Conservation (phyloP, 2,329 filamentous ascomycete genomes). For the Clarireedia hainanense region DNA sequence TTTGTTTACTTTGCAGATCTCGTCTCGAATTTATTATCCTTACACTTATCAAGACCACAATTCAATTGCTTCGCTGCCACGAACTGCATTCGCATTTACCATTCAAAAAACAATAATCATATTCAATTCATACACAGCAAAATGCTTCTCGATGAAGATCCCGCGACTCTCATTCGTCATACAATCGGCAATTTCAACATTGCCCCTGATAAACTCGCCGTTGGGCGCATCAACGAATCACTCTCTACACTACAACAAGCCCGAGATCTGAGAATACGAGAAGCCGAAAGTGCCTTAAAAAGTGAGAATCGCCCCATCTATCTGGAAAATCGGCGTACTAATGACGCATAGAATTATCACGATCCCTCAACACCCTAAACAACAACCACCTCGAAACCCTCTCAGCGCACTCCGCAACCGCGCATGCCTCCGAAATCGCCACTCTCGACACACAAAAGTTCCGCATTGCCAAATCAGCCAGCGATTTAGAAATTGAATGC, state of each 20-base stretch:
- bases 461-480: conserved; percentile 82
- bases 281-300: conserved; percentile 59
- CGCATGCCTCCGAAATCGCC: conserved; percentile 77
- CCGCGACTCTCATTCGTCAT: conserved; percentile 80
- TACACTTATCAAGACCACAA: not conserved
- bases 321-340: not conserved
- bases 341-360: conserved; percentile 48
- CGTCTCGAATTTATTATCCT: not conserved
- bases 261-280: conserved; percentile 67
- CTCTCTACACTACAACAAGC: conserved; percentile 77
- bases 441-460: conserved; percentile 91
- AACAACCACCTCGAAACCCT: conserved; percentile 72
- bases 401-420: conserved; percentile 64
- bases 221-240: conserved; percentile 77
- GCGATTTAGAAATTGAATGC: conserved; percentile 87
- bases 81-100: not conserved
- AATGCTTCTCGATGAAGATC: conserved; percentile 94
- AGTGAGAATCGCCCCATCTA: conserved; percentile 35
- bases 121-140: conserved; percentile 31
- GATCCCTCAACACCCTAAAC: conserved; percentile 66
- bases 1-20: conserved; percentile 3
- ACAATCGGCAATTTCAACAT: conserved; percentile 96
- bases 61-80: not conserved
- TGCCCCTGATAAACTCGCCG: conserved; percentile 73
- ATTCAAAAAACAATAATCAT: not conserved